These are phyloP conservation scores for Trametes sp. DNA, from an alignment of 1,284 basidiomycete genomes.

Conservation along the genomic window DNA sequence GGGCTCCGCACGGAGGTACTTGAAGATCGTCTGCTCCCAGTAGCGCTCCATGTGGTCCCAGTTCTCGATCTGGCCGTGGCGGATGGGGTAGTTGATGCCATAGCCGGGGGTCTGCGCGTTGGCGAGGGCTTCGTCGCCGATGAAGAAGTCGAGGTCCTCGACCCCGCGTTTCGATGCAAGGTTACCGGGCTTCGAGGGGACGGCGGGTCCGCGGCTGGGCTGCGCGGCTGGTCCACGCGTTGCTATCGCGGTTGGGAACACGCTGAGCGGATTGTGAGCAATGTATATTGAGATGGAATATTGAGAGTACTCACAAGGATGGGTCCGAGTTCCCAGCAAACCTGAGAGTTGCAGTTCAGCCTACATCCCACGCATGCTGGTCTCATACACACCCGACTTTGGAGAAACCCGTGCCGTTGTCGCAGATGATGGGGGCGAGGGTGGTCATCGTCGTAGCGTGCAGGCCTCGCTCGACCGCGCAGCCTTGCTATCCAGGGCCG, in stretches of 20 bases:
- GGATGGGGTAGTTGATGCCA: slow-evolving; percentile 95
- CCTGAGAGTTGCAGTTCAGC: slow-evolving; percentile 50
- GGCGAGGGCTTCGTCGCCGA: slow-evolving; percentile 97
- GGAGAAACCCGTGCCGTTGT: slow-evolving; percentile 98
- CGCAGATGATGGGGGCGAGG: slow-evolving; percentile 91
- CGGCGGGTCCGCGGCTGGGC: slow-evolving; percentile 72
- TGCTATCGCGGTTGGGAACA: slow-evolving; percentile 96
- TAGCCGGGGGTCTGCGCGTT: slow-evolving; percentile 93
- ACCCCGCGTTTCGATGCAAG: slow-evolving; percentile 97
- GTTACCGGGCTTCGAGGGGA: slow-evolving; percentile 88
- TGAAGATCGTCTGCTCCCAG: slow-evolving; percentile 99
- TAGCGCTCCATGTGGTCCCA: slow-evolving; percentile 99
- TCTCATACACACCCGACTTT: slow-evolving; percentile 86
- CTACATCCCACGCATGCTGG: background rate
- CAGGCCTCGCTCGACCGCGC: slow-evolving; percentile 4
- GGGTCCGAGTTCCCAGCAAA: slow-evolving; percentile 99
- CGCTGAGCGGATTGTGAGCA: slow-evolving; percentile 52
- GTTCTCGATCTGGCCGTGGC: slow-evolving; percentile 98
- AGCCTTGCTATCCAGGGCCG: background rate
- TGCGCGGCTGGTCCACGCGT: slow-evolving; percentile 77
- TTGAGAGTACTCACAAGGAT: slow-evolving; percentile 76
- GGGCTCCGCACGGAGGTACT: slow-evolving; percentile 97
- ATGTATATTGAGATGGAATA: slow-evolving; percentile 5
- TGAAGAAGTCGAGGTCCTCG: slow-evolving; percentile 99
- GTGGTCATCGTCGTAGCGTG: slow-evolving; percentile 65